Evolutionary conservation across 331 rosid genomes (phyloP).

Genomic region (Stylosanthes scabra): DNA sequence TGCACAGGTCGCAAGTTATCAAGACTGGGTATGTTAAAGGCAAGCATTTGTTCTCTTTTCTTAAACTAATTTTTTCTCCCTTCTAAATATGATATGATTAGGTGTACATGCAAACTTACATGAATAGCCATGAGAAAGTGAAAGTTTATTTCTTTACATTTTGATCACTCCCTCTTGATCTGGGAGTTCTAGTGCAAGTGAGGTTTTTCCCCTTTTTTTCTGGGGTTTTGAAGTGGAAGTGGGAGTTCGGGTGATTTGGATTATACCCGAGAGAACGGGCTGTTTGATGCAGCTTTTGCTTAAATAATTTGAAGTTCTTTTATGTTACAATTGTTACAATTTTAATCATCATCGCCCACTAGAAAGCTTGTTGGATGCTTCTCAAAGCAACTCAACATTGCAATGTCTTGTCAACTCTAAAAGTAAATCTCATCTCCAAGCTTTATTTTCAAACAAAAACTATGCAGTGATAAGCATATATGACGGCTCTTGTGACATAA

Average conservation of each 20-base stretch:
- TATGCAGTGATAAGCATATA: constrained; percentile 18
- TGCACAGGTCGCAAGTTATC: constrained; percentile 98
- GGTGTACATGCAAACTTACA: not conserved
- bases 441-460: constrained; percentile 49
- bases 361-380: constrained; percentile 42
- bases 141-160: constrained; percentile 34
- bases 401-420: constrained; percentile 46
- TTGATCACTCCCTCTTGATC: constrained; percentile 45
- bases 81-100: constrained; percentile 15
- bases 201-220: constrained; percentile 36
- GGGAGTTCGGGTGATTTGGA: constrained; percentile 52
- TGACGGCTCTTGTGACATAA: constrained; percentile 42
- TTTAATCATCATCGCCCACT: constrained; percentile 18
- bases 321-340: no score
- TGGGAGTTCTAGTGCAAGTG: constrained; percentile 31
- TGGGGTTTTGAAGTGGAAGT: constrained; percentile 50
- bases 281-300: constrained; percentile 51
- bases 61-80: not conserved
- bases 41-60: constrained; percentile 48
- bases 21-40: constrained; percentile 80
- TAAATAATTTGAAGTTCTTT: constrained; percentile 43
- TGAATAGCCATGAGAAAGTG: not conserved
- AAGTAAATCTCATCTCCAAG: constrained; percentile 39
- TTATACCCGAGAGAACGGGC: constrained; percentile 49
- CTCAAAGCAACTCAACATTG: constrained; percentile 39